Base-by-base conservation (phyloP, 345 rosid genomes). In the Gossypium ekmanianum region DNA sequence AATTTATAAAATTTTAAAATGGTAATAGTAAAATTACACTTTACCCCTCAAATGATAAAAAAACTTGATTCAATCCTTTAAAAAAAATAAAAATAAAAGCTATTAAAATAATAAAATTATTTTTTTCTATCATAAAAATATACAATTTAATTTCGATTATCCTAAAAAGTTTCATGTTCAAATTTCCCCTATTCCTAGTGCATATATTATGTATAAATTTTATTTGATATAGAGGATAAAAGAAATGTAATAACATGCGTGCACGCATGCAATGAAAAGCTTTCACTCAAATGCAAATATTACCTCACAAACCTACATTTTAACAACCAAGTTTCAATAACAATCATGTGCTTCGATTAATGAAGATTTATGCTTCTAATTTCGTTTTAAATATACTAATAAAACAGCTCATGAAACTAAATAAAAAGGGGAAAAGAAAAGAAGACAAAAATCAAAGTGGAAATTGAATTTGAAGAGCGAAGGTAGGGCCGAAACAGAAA, bases 111-210 rank as follows among this genome's bases (percentile, higher is more conserved):
- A 1, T 34, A 34, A 34, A 34, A 34, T 1, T 4, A 4, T 5
- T 5, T 34, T 34, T 5, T 29, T 2, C 29, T 4, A 34, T 34
- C 7, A 0, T 34, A 34, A 34, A 34, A 34, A 1, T 34, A 34
- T 34, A 34, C 0, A 34, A 34, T 5, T 5, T 34, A 34, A 34
- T 34, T 34, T 34, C 0, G 0, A 1, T 34, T 0, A 0, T 34
- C 1, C 39, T 0, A 34, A 34, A 29, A 4, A 4, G 0, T 4
- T 4, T 29, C 0, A 27, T 27, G 4, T 2, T 29, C 5, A 29
- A 29, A 29, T 29, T 29, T 29, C 1, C 1, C 4, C 34, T 29
- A 3, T 29, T 29, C 5, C 34, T 3, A 29, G 29, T 3, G 29
- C 4, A 2, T 27, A 27, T 27, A 27, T 27, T 27, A 27, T 29